Evolutionary conservation across 164 flowering plant species (phyloP).

Genomic region (Chimonanthus praecox): DNA sequence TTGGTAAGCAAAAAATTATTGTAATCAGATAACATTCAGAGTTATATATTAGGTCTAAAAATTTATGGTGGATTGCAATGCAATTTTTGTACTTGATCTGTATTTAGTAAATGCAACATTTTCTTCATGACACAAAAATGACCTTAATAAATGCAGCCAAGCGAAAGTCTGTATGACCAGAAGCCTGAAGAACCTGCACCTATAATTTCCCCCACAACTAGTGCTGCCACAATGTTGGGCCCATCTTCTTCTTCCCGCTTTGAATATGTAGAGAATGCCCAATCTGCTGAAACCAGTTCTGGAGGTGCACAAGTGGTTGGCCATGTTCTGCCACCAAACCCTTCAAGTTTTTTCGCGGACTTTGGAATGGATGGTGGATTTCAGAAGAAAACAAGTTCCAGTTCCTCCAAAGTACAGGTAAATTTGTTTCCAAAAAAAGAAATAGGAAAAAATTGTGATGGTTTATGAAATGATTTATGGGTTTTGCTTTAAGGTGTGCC

Average conservation of each 20-base stretch:
- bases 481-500: neutral
- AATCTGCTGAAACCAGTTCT: conserved; percentile 46
- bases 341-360: conserved; percentile 81
- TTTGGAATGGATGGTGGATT: conserved; percentile 87
- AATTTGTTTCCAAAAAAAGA: neutral
- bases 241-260: conserved; percentile 69
- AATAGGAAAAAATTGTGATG: neutral
- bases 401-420: conserved; percentile 74
- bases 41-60: too few species aligned
- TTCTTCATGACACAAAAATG: too few species aligned
- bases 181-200: conserved; percentile 88
- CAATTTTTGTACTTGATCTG: too few species aligned
- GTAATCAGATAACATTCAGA: neutral
- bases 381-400: conserved; percentile 54
- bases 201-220: conserved; percentile 38
- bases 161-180: conserved; percentile 89
- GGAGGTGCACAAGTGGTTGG: conserved; percentile 51
- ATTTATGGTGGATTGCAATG: too few species aligned
- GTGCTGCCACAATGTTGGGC: conserved; percentile 29
- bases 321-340: conserved; percentile 83
- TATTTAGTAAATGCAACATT: too few species aligned
- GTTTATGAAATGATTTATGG: neutral
- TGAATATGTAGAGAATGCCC: conserved; percentile 69
- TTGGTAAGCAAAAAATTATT: neutral
- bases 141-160: conserved; percentile 50